phyloP scores from a whole-genome alignment of 1,284 basidiomycete species.

The Boletus semigastroideus region DNA sequence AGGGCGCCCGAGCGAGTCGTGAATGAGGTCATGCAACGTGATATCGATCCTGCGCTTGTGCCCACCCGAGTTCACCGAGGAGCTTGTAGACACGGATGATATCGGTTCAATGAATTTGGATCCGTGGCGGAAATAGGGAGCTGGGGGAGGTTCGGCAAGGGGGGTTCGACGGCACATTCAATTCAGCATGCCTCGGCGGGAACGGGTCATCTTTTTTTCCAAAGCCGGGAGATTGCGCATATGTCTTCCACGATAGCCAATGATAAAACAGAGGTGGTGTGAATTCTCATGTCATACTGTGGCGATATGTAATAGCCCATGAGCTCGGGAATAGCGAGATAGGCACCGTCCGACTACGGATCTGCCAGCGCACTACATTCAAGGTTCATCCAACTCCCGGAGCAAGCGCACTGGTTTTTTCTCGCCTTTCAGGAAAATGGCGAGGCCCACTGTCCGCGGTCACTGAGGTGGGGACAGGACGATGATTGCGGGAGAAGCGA shows the following conservation, averaged over 20 bases:
- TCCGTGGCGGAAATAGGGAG: slow-evolving; percentile 21
- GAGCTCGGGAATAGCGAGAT: background rate
- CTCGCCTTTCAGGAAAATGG: background rate
- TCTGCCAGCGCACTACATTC: background rate
- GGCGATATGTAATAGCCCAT: background rate
- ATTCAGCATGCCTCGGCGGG: background rate
- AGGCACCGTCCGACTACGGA: background rate
- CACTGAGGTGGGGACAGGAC: background rate
- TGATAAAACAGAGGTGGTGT: background rate
- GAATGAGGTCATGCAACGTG: slow-evolving; percentile 6
- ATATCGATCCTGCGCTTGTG: slow-evolving; percentile 27
- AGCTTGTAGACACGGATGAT: slow-evolving; percentile 31
- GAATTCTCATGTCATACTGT: background rate
- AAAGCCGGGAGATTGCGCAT: background rate
- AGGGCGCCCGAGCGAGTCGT: background rate
- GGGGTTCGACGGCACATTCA: slow-evolving; percentile 10
- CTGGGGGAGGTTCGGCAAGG: slow-evolving; percentile 28
- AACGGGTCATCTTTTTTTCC: slow-evolving; percentile 14
- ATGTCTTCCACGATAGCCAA: slow-evolving; percentile 2
- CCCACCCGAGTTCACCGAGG: slow-evolving; percentile 27
- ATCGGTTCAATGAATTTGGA: slow-evolving; percentile 27
- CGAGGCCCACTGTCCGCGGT: background rate
- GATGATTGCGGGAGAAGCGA: background rate
- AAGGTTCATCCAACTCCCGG: background rate
- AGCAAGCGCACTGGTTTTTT: background rate